Evolutionary conservation across 2,329 filamentous ascomycete species (phyloP), one percentile per base, ranked within the genome.

Genomic region (Aspergillus sp.): DNA sequence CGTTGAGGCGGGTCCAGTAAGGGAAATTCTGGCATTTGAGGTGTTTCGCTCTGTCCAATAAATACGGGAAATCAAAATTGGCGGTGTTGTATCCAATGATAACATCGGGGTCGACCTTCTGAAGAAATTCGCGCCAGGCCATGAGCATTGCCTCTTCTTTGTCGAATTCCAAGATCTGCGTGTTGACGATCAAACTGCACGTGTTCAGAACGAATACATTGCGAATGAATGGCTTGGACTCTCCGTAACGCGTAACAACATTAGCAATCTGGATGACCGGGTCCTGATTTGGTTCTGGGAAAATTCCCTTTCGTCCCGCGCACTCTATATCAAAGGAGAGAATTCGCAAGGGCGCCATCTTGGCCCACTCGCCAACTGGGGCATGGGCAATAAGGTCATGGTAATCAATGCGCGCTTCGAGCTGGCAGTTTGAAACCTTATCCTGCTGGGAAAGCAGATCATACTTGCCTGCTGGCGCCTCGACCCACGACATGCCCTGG

Each of bases 251-350:
- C 34, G 93, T 98, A 19, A 99, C 94, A 6, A 98, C 87, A 71
- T 97, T 98, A 61, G 95, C 95, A 66, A 99, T 99, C 76, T 99
- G 95, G 68, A 99, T 99, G 67, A 99, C 93, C 0, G 94, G 93
- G 71, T 99, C 95, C 22, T 92, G 81, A 63, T 94, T 88, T 9
- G 96, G 89, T 76, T 99, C 95, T 0, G 96, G 95, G 72, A 99
- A 99, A 72, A 99, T 91, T 67, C 95, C 95, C 79, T 99, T 98
- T 69, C 96, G 91, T 55, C 95, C 95, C 69, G 95, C 95, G 77
- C 95, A 99, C 78, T 99, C 95, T 69, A 99, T 99, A 86, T 99
- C 95, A 72, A 99, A 98, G 4, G 95, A 98, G 50, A 99, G 80
- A 51, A 97, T 90, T 64, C 95, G 89, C 3, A 99, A 82, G 0